Evolutionary conservation across 2,329 filamentous ascomycete genomes (phyloP), one percentile per base, ranked within the genome.

Genomic region (Colletotrichum sp.): DNA sequence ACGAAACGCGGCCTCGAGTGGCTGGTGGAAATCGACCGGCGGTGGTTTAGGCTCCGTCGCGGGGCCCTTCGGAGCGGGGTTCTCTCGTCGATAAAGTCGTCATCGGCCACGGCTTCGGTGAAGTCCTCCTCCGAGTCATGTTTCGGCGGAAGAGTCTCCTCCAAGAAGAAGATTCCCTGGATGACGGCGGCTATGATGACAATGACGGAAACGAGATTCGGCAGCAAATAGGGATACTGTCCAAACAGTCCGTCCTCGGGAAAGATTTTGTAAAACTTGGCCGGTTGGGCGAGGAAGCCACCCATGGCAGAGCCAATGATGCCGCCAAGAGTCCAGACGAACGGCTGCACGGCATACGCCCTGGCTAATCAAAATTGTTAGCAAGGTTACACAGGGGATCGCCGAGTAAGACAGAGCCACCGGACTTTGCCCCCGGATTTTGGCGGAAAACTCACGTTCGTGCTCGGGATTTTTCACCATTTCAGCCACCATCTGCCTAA

Each of bases 161-260:
- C 85, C 21, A 96, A 85, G 78, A 95, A 94, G 30, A 95, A 82
- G 39, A 91, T 87, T 6, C 92, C 91, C 21, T 95, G 83, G 4
- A 93, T 80, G 16, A 95, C 88, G 67, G 95, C 94, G 3, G 95
- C 78, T 4, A 90, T 78, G 26, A 96, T 88, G 4, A 95, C 87
- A 1, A 84, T 86, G 2, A 93, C 94, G 71, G 95, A 92, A 26
- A 95, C 87, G 16, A 86, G 80, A 55, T 86, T 86, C 5, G 84
- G 84, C 32, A 86, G 85, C n/a, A 95, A 87, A 79, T 95, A 96
- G 0, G 94, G 94, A 79, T 93, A 95, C 9, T 89, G 88, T 57
- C 93, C 93, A 64, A 87, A 87, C 2, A 87, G 59, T 2, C 86
- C 86, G 30, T 86, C 85, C 30, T 81, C 77, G 3, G 85, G 79